Percentiles rank a stretch among this genome's conserved stretches.
Conservation (phyloP, 2,329 filamentous ascomycete genomes). For the Cryphonectria naterciae region DNA sequence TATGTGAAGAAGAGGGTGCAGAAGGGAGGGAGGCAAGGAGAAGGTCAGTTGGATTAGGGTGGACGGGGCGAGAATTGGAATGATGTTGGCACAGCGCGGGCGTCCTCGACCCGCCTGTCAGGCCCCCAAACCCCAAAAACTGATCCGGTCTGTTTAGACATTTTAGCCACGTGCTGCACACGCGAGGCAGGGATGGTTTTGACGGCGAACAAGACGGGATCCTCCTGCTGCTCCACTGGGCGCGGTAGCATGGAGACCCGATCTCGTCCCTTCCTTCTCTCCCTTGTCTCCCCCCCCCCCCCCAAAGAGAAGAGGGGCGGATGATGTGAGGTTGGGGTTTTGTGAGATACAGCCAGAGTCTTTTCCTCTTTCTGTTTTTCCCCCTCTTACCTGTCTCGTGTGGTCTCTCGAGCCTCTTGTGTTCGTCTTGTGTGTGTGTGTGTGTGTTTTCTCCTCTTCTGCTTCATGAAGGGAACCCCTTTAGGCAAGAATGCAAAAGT, state of each 20-base stretch:
- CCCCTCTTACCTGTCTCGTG: background rate
- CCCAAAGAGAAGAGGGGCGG: background rate
- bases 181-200: conserved; percentile 23
- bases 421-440: background rate
- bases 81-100: background rate
- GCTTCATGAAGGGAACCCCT: background rate
- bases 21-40: background rate
- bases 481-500: background rate
- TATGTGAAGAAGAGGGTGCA: background rate
- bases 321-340: background rate
- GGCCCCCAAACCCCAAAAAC: background rate
- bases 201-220: conserved; percentile 1
- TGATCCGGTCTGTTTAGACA: background rate
- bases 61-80: background rate
- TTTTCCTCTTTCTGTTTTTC: background rate
- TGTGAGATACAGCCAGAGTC: background rate
- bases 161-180: conserved; percentile 21
- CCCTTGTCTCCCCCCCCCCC: background rate
- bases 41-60: background rate
- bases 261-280: background rate
- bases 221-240: background rate
- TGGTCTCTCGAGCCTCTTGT: background rate
- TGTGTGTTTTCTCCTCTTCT: background rate
- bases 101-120: background rate
- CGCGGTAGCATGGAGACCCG: background rate